Evolutionary conservation across 345 rosid genomes (phyloP).

Genomic region (Eucalyptus urophylla): DNA sequence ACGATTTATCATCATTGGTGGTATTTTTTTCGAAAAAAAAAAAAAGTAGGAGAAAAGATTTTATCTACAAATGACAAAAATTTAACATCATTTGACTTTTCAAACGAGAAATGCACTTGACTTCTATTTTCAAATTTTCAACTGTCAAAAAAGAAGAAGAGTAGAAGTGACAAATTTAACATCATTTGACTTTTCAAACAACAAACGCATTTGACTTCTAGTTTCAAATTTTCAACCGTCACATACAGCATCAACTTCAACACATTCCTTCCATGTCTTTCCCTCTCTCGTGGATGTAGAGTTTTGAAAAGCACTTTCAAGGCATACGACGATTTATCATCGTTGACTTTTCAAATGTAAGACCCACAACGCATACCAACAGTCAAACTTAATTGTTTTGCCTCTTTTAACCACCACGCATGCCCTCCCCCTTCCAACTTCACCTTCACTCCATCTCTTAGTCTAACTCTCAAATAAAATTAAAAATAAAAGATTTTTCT

Average conservation of each 20-base stretch:
- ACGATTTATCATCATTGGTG: no score
- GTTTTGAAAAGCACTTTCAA: neutral
- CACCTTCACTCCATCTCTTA: neutral
- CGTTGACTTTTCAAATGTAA: neutral
- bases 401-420: neutral
- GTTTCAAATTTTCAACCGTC: neutral
- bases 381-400: neutral
- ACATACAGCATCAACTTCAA: neutral
- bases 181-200: neutral
- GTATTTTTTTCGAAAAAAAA: no score
- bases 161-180: neutral
- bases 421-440: neutral
- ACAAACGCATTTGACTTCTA: neutral
- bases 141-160: neutral
- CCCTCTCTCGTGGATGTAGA: neutral
- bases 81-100: neutral
- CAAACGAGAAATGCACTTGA: neutral
- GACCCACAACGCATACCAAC: neutral
- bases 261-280: neutral
- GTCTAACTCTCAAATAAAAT: no score
- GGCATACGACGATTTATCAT: no score
- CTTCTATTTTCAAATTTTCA: neutral
- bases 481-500: neutral
- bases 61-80: neutral
- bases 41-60: no score